Conservation (phyloP, 306 rosid genomes). For the Morella rubra region DNA sequence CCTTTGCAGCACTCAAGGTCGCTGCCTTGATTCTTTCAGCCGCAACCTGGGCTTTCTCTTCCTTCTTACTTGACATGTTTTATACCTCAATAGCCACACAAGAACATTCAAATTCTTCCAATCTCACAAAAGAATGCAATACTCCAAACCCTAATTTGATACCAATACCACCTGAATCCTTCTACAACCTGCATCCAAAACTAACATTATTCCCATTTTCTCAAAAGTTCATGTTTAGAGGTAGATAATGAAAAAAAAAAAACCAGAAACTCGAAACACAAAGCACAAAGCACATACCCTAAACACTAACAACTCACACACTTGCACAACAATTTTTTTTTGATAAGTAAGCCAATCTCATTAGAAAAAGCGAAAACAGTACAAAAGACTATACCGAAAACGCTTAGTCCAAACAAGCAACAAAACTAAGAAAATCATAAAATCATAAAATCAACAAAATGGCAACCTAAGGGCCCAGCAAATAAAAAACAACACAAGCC, state of each 20-base stretch:
- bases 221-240: neutral
- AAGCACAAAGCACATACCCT: neutral
- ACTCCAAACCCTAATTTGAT: neutral
- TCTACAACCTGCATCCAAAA: slow-evolving; percentile 15
- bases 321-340: neutral
- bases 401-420: no score
- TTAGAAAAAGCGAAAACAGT: no score
- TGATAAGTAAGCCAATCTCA: no score
- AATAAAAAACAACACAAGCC: neutral
- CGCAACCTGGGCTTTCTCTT: slow-evolving; percentile 92
- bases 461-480: neutral
- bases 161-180: neutral
- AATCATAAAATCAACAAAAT: neutral
- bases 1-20: slow-evolving; percentile 88
- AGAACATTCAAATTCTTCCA: neutral
- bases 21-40: slow-evolving; percentile 98
- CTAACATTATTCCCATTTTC: neutral
- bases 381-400: no score
- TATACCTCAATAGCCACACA: slow-evolving; percentile 14
- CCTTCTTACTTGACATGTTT: slow-evolving; percentile 92
- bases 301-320: neutral
- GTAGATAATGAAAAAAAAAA: neutral
- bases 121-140: neutral
- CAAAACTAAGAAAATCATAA: neutral
- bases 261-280: neutral